Base-by-base conservation (phyloP, 2,329 filamentous ascomycete genomes). In the Proliferodiscus dingleyae region DNA sequence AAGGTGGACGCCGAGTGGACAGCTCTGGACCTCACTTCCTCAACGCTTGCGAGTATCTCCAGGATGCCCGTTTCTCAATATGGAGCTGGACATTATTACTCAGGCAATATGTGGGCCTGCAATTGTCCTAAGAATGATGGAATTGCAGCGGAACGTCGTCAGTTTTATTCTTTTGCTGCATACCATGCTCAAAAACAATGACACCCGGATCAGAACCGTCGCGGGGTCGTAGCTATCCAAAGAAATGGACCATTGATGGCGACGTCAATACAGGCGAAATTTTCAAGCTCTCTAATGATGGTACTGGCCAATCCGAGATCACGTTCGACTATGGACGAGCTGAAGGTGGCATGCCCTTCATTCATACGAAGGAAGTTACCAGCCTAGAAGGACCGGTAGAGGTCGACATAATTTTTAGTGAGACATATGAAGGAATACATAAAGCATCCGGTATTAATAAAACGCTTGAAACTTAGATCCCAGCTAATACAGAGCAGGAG, bases 321-420 rank as follows among this genome's bases (percentile, higher is more conserved):
- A 44, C 44, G 9, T 49, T 56, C 30, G 52, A 58, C 29, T 56
- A 56, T 37, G 46, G 34, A 30, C 32, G 41, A 23, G 49, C 50
- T 30, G 55, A 47, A 37, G 54, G 54, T 9, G 54, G 55, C 2
- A 41, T 56, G 19, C 54, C 54, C 5, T 49, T 55, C 34, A 41
- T 56, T 21, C 46, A 55, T 32, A 49, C 41, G 11, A 33, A 23
- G 32, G 24, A 37, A 30, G 47, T 54, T 7, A 19, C 33, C 15
- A 51, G 54, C 37, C n/a, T n/a, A n/a, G 24, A 43, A 37, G 45
- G 39, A 8, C n/a, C 38, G 4, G 49, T 52, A 22, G 40, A 51
- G 29, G 26, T 58, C 23, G 52, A 57, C 40, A 40, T 58, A 21
- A 45, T 54, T 23, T 58, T 55, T 41, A 57, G 50, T 34, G 55